Conservation (phyloP, 345 rosid species). For the Melastoma malabathricum region DNA sequence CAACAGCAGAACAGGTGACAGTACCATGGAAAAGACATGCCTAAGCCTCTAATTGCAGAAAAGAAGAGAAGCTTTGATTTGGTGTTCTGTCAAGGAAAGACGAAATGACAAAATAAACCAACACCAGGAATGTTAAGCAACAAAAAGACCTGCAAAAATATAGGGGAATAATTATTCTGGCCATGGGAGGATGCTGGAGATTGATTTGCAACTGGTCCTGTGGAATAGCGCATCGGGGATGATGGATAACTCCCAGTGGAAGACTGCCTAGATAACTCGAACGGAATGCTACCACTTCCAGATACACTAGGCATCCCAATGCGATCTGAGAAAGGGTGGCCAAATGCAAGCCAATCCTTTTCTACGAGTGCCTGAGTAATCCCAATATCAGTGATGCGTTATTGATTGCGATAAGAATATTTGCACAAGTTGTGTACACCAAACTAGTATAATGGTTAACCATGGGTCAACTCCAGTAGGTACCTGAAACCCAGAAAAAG, state of each 20-base stretch:
- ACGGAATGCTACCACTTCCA: conserved; percentile 32
- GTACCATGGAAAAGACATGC: too few relatives aligned
- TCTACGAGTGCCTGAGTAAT: conserved; percentile 69
- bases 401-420: too few relatives aligned
- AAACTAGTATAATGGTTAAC: too few relatives aligned
- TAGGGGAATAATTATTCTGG: conserved; percentile 74
- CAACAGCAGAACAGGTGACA: too few relatives aligned
- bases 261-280: conserved; percentile 63
- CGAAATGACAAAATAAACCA: too few relatives aligned
- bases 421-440: neutral
- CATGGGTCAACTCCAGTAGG: neutral
- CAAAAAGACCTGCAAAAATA: conserved; percentile 73
- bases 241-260: conserved; percentile 63
- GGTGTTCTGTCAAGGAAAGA: too few relatives aligned
- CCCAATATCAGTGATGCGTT: neutral
- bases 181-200: conserved; percentile 67
- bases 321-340: conserved; percentile 97
- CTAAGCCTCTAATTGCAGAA: too few relatives aligned
- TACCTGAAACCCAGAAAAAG: conserved; percentile 96
- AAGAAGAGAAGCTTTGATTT: too few relatives aligned
- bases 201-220: conserved; percentile 49
- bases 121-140: too few relatives aligned
- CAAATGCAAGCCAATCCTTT: conserved; percentile 99
- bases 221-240: conserved; percentile 57
- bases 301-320: conserved; percentile 70